These are phyloP conservation scores for Penstemon newberryi DNA, from an alignment of 257 asterid genomes.

Conservation along the genomic window DNA sequence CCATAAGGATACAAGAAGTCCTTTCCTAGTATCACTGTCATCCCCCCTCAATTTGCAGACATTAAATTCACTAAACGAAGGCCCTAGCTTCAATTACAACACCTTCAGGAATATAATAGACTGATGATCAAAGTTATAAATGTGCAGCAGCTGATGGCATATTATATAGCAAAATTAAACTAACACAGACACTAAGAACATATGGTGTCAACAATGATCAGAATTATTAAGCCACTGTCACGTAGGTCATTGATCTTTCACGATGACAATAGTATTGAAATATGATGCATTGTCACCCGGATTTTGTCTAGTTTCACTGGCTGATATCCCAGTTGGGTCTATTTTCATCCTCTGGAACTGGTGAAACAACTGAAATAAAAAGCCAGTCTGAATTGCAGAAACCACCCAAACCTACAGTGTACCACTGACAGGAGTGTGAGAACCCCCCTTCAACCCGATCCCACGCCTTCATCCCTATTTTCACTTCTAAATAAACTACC, in stretches of 20 bases:
- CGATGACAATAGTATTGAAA: not conserved
- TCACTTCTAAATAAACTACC: too few relatives aligned
- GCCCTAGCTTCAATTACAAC: slow-evolving; percentile 9
- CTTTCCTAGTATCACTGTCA: not conserved
- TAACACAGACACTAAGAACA: slow-evolving; percentile 12
- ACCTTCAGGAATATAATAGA: not conserved
- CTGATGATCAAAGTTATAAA: not conserved
- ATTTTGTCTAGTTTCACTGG: too few relatives aligned
- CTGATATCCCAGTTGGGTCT: too few relatives aligned
- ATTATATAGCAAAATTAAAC: not conserved
- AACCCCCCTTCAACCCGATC: too few relatives aligned
- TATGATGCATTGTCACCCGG: too few relatives aligned
- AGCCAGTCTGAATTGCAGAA: too few relatives aligned
- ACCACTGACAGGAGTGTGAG: too few relatives aligned
- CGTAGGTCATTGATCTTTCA: not conserved
- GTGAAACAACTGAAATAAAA: too few relatives aligned
- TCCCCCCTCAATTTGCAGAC: not conserved
- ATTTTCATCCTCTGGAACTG: too few relatives aligned
- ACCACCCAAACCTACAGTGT: too few relatives aligned
- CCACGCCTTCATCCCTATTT: too few relatives aligned
- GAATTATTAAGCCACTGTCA: slow-evolving; percentile 7
- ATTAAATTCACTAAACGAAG: not conserved
- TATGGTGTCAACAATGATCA: slow-evolving; percentile 9
- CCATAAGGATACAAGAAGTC: not conserved
- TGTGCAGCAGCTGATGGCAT: not conserved